These are phyloP conservation scores for Colletotrichum lentis DNA, from an alignment of 2,329 filamentous ascomycete species.

Conservation along the genomic window DNA sequence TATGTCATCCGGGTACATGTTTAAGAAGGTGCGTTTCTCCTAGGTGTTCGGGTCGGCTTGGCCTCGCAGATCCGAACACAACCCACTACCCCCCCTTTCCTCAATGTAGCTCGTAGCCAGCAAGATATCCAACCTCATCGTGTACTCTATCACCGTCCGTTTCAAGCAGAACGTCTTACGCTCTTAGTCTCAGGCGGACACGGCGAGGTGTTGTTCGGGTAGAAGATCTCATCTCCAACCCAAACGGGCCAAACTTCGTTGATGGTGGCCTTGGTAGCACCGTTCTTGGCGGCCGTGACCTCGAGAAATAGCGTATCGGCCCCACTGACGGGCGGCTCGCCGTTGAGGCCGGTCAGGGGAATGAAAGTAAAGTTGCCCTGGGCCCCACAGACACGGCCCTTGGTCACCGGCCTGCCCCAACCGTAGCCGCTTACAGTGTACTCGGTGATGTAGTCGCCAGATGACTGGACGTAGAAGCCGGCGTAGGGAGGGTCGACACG, in stretches of 20 bases:
- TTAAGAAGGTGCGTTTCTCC: not conserved
- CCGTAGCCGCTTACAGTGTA: not conserved
- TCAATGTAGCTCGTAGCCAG: not conserved
- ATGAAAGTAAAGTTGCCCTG: constrained; percentile 17
- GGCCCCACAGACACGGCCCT: constrained; percentile 8
- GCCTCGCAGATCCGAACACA: not conserved
- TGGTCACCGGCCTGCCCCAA: not conserved
- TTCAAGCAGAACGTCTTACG: not conserved
- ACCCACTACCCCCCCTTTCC: too few relatives aligned
- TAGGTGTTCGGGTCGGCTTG: not conserved
- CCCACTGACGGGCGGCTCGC: not conserved
- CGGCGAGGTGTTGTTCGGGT: constrained; percentile 23
- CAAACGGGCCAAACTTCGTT: constrained; percentile 14
- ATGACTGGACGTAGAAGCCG: constrained; percentile 15
- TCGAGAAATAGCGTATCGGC: not conserved
- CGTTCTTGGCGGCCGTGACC: not conserved
- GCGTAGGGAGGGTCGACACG: not conserved
- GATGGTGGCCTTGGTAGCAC: constrained; percentile 4
- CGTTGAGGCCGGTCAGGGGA: not conserved
- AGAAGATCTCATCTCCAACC: not conserved
- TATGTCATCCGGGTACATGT: not conserved
- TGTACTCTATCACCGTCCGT: not conserved
- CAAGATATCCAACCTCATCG: not conserved
- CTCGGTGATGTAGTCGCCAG: constrained; percentile 18
- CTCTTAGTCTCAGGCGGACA: not conserved